Conservation (phyloP, 495 filamentous ascomycete species). For the Neurospora tetraspora region DNA sequence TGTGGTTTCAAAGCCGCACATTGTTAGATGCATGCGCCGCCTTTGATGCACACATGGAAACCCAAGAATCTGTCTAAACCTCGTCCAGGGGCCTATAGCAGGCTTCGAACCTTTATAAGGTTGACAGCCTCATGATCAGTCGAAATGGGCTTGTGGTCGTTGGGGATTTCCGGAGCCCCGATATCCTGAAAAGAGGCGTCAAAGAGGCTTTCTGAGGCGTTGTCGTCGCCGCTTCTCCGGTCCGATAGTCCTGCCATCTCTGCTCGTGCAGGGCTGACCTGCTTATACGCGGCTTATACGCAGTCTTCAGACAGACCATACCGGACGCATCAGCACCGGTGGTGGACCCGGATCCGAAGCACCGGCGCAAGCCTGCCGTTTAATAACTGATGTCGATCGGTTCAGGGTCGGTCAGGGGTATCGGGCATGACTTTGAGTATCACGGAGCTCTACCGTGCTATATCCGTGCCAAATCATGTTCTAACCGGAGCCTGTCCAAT, state of each 20-base stretch:
- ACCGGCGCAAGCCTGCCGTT: not conserved
- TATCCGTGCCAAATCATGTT: not conserved
- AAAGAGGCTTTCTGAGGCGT: not conserved
- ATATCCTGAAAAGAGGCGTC: not conserved
- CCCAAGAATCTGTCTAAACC: not conserved
- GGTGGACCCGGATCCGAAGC: not conserved
- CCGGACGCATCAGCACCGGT: not conserved
- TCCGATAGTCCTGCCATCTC: not conserved
- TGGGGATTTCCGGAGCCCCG: not conserved
- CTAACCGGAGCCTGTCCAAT: too few relatives aligned
- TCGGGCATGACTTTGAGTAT: not conserved
- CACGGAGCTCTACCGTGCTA: not conserved
- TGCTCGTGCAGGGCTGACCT: not conserved
- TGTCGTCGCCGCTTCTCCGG: not conserved
- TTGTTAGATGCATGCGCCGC: not conserved
- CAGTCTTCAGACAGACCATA: too few relatives aligned
- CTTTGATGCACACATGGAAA: not conserved
- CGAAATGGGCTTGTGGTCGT: not conserved
- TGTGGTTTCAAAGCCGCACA: not conserved
- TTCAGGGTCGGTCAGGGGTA: not conserved
- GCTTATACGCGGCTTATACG: too few relatives aligned
- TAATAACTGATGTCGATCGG: not conserved
- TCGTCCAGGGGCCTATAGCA: not conserved
- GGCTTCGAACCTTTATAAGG: not conserved
- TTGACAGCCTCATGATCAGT: not conserved